These are phyloP conservation scores for Wickerhamomyces sydowiorum DNA, from an alignment of 805 yeast genomes.

Conservation along the genomic window DNA sequence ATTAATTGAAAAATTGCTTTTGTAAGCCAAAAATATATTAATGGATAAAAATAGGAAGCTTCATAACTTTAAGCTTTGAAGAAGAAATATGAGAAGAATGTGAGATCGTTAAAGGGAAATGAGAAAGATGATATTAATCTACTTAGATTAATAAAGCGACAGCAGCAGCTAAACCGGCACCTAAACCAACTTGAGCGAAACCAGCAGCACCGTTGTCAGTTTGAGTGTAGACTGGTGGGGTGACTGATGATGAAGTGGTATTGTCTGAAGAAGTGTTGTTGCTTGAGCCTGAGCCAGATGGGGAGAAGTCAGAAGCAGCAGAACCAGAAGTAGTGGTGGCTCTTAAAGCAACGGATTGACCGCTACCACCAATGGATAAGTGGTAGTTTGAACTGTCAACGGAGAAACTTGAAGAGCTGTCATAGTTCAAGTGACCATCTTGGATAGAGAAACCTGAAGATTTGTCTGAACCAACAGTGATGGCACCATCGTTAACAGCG, in stretches of 20 bases:
- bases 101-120: not conserved
- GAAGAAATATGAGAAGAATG: not conserved
- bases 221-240: constrained; percentile 8
- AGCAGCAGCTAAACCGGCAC: constrained; percentile 25
- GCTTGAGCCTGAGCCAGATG: constrained; percentile 10
- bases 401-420: constrained; percentile 29
- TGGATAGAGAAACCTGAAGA: constrained; percentile 34
- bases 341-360: constrained; percentile 13
- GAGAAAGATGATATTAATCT: not conserved
- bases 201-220: constrained; percentile 23
- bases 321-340: constrained; percentile 17
- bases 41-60: no score
- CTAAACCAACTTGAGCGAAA: constrained; percentile 12
- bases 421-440: constrained; percentile 30
- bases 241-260: constrained; percentile 3
- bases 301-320: constrained; percentile 20
- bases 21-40: no score
- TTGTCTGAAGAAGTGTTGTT: constrained; percentile 1
- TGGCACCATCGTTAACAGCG: constrained; percentile 20
- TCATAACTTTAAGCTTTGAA: no score
- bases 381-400: constrained; percentile 26
- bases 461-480: constrained; percentile 24
- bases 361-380: constrained; percentile 8
- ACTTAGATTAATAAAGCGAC: constrained; percentile 25
- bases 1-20: no score